Base-by-base conservation (phyloP, 768 basidiomycete species). In the Mycena floridula region DNA sequence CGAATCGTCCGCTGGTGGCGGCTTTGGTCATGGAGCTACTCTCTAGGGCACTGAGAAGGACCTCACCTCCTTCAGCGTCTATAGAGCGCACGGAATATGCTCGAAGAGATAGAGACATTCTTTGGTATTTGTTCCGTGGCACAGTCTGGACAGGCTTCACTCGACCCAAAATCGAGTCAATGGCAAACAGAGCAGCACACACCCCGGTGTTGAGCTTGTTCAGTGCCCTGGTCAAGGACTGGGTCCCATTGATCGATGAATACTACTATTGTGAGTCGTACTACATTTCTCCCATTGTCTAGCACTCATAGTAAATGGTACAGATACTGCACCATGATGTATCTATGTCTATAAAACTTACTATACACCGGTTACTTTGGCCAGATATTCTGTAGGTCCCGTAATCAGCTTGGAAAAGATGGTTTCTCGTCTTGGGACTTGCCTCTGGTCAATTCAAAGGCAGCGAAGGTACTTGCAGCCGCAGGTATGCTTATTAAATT, bases 201-300 rank as follows among this genome's bases (percentile, higher is more conserved):
- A 72, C 70, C 37, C 88, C 88, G 13, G 41, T 90, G 22, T 55
- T 92, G 22, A 77, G 81, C n/a, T 58, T 89, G 39, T 61, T 89
- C 30, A 72, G 86, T 51, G 76, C 81, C 21, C 65, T 92, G 46
- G 59, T 89, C 46, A 82, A 79, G 50, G 89, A 90, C 55, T 92
- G 90, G 89, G 79, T 92, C 50, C 90, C 89, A 16, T 65, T 92
- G 59, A 87, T 92, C 48, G 81, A 92, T 59, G 86, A 88, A 57
- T 92, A 92, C 66, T 83, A 92, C 68, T 92, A 92, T 72, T 92
- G 89, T 89, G 57, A 48, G 89, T 72, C 27, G n/a, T n/a, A n/a
- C n/a, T 21, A n/a, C 27, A 6, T 18, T 13, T 22, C 26, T 25
- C 8, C 23, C 23, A 27, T 35, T 52, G 35, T n/a, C 18, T 24